A percentile compares a stretch with the other conserved stretches of the same genome.
Conservation (phyloP, 2,329 filamentous ascomycete genomes). For the Talaromyces sp. region DNA sequence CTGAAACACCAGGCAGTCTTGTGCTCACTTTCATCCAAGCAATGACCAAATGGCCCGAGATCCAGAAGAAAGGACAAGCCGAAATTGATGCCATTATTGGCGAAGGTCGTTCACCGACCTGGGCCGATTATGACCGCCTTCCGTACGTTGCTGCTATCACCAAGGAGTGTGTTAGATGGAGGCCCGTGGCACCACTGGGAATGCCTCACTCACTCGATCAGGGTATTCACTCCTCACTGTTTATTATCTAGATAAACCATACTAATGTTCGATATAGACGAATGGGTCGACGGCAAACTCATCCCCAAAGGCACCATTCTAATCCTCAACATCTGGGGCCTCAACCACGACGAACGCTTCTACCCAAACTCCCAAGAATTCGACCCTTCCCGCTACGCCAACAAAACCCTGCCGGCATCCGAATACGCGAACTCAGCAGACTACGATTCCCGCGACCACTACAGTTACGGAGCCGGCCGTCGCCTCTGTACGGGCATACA, state of each 20-base stretch:
- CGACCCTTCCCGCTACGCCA: constrained; percentile 27
- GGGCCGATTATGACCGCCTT: constrained; percentile 45
- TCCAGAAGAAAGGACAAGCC: constrained; percentile 37
- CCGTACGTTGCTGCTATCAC: constrained; percentile 54
- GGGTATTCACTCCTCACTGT: constrained; percentile 14
- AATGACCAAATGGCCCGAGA: constrained; percentile 38
- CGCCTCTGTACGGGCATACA: constrained; percentile 39
- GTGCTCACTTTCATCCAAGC: constrained; percentile 41
- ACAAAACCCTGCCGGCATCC: constrained; percentile 12
- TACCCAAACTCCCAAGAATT: constrained; percentile 30
- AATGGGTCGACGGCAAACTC: constrained; percentile 39
- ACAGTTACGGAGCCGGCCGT: constrained; percentile 21
- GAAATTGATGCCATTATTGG: constrained; percentile 51
- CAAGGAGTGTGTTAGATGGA: constrained; percentile 55
- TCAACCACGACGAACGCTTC: constrained; percentile 44
- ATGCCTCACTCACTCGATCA: constrained; percentile 44
- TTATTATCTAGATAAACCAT: background rate
- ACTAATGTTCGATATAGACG: constrained; percentile 27
- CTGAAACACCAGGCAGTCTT: constrained; percentile 33
- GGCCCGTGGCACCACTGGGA: constrained; percentile 50
- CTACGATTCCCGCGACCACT: constrained; percentile 30
- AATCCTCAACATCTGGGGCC: constrained; percentile 41
- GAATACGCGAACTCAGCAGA: constrained; percentile 27
- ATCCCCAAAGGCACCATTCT: constrained; percentile 46
- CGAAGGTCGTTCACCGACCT: constrained; percentile 42